Evolutionary conservation across 768 basidiomycete species (phyloP), one percentile per base, ranked within the genome.

Genomic region (Epithele typhae): DNA sequence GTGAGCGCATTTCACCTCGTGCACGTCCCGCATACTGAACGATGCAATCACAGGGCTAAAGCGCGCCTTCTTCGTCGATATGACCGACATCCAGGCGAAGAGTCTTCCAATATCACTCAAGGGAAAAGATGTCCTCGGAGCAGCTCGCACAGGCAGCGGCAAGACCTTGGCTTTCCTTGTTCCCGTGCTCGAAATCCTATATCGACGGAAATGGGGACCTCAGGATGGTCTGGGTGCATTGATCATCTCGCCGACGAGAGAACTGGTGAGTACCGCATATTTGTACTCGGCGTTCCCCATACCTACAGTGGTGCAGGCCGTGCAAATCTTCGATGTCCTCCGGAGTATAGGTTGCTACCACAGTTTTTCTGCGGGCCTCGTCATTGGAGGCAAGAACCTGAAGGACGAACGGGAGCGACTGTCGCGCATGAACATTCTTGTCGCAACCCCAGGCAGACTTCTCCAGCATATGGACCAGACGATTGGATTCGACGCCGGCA

Each of bases 391-490:
- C 37, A 99, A 97, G 73, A 92, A 84, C 57, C 64, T 97, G 40
- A 93, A 92, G 61, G 93, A 95, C 51, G 95, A 99, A 64, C 74
- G 81, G 30, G 93, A 94, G 18, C 76, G 95, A 6, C 66, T 99
- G 35, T 76, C 84, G 9, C 77, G 90, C 34, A 98, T 98, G 93
- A 99, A 99, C 58, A 96, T 99, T 48, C 78, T 99, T n/a, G 90
- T 99, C 14, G 95, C 95, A 2, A 98, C 95, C 4, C 95, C 95
- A 4, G 95, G 95, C 21, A 78, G 95, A 37, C 71, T 99, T 35
- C 70, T 99, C 37, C 96, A 99, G 58, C 96, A 99, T 64, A 88
- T 99, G 86, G 96, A 98, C 62, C 93, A 97, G 65, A 98, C 96
- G 3, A 78, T 93, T 44, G 94, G 94, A 1, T 96, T 99, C 53